Percentiles rank a stretch among this genome's conserved stretches.
phyloP scores from a whole-genome alignment of 768 basidiomycete species.

The Gautieria morchelliformis region DNA sequence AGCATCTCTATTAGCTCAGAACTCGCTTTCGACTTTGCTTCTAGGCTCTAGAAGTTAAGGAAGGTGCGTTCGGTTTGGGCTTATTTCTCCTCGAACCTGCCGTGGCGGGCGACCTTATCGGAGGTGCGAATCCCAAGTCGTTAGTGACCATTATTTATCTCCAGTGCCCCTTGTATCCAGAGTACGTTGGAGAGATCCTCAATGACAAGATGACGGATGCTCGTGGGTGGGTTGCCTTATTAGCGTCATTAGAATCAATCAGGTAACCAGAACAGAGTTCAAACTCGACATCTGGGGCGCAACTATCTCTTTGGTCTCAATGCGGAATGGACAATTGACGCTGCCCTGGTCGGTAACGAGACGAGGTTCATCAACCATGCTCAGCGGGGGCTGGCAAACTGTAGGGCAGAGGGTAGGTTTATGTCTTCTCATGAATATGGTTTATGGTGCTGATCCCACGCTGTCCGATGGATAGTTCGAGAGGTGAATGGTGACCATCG shows the following conservation, averaged over 20 bases:
- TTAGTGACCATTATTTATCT: neutral
- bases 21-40: neutral
- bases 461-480: conserved; percentile 27
- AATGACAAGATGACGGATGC: neutral
- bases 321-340: conserved; percentile 38
- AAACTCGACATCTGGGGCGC: conserved; percentile 33
- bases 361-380: conserved; percentile 65
- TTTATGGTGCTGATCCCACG: neutral
- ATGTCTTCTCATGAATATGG: neutral
- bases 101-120: conserved; percentile 36
- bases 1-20: neutral
- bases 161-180: conserved; percentile 22
- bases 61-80: conserved; percentile 44
- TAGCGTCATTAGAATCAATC: too few species aligned
- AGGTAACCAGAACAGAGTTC: too few species aligned
- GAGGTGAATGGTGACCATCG: conserved; percentile 60
- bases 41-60: conserved; percentile 34
- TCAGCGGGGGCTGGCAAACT: conserved; percentile 28
- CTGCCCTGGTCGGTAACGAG: conserved; percentile 45
- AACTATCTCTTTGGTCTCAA: conserved; percentile 58
- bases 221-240: neutral
- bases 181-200: conserved; percentile 55
- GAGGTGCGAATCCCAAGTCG: conserved; percentile 24
- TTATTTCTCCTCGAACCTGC: conserved; percentile 39
- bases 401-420: conserved; percentile 34